These are phyloP conservation scores for Diplodia corticola DNA, from an alignment of 2,329 filamentous ascomycete genomes.

Conservation along the genomic window DNA sequence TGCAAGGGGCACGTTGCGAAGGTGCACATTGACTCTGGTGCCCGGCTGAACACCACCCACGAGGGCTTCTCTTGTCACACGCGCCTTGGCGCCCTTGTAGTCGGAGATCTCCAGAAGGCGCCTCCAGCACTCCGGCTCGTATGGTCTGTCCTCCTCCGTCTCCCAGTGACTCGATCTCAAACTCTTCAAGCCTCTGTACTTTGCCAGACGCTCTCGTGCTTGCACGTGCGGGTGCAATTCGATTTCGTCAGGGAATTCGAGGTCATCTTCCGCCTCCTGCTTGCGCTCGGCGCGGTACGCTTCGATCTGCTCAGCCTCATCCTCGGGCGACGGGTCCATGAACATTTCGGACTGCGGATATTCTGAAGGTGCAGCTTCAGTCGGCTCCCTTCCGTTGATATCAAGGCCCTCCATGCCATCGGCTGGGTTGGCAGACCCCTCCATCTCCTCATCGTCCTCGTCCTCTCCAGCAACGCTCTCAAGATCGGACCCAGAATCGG, in stretches of 20 bases:
- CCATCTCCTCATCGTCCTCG: constrained; percentile 53
- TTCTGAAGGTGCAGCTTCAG: constrained; percentile 79
- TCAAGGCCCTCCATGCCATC: constrained; percentile 73
- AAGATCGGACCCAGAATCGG: constrained; percentile 81
- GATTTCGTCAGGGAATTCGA: constrained; percentile 96
- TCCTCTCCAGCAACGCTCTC: constrained; percentile 59
- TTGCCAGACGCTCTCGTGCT: constrained; percentile 78
- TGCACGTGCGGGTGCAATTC: constrained; percentile 86
- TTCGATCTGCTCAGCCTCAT: constrained; percentile 79
- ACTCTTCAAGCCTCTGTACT: constrained; percentile 91
- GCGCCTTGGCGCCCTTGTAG: constrained; percentile 80
- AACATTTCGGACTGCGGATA: constrained; percentile 95
- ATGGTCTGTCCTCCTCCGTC: constrained; percentile 78
- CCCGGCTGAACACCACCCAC: constrained; percentile 85
- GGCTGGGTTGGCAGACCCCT: constrained; percentile 65
- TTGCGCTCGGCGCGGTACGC: constrained; percentile 77
- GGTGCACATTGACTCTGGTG: constrained; percentile 76
- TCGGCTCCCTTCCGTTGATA: constrained; percentile 58
- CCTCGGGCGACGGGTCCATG: constrained; percentile 73
- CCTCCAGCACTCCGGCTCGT: constrained; percentile 88
- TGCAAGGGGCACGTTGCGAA: constrained; percentile 60
- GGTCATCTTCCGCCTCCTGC: constrained; percentile 82
- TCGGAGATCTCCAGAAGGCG: constrained; percentile 84
- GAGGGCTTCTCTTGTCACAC: constrained; percentile 76
- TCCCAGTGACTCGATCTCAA: constrained; percentile 86